Conservation (phyloP, 1,139 yeast genomes). For the Taphrina populina region DNA sequence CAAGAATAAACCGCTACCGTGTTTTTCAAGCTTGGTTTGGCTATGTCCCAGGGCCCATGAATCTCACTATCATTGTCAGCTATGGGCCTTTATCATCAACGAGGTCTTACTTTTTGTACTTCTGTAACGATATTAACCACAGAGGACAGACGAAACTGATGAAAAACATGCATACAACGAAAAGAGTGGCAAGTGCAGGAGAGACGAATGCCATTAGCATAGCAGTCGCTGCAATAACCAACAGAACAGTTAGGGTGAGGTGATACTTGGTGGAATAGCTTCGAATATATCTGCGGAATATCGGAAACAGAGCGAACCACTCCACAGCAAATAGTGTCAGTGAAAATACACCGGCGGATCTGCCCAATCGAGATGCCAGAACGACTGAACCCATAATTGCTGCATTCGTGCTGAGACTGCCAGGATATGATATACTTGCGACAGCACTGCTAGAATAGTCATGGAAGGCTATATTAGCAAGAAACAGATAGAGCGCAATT, state of each 20-base stretch:
- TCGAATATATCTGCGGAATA: slow-evolving; percentile 60
- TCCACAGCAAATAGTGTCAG: slow-evolving; percentile 74
- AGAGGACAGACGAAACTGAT: slow-evolving; percentile 64
- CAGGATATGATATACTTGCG: slow-evolving; percentile 44
- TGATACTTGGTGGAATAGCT: slow-evolving; percentile 25
- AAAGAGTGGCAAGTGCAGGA: slow-evolving; percentile 44
- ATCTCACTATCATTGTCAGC: slow-evolving; percentile 62
- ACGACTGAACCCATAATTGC: slow-evolving; percentile 86
- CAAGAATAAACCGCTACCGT: neutral
- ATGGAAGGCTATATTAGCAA: slow-evolving; percentile 65
- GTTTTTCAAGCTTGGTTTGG: slow-evolving; percentile 54
- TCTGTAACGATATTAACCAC: slow-evolving; percentile 68
- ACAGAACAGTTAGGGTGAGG: slow-evolving; percentile 29
- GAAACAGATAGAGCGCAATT: slow-evolving; percentile 70
- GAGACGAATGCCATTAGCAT: slow-evolving; percentile 30
- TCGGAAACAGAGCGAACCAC: slow-evolving; percentile 68
- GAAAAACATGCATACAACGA: slow-evolving; percentile 54
- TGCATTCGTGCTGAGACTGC: slow-evolving; percentile 77
- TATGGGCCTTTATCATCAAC: no score
- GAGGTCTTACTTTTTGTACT: slow-evolving; percentile 59
- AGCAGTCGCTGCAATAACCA: slow-evolving; percentile 29
- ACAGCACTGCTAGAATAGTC: slow-evolving; percentile 51
- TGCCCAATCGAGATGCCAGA: slow-evolving; percentile 73
- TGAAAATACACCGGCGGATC: slow-evolving; percentile 76
- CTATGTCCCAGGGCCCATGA: slow-evolving; percentile 94